Conservation (phyloP, 139 green algal species). For the Chlorella sp. region DNA sequence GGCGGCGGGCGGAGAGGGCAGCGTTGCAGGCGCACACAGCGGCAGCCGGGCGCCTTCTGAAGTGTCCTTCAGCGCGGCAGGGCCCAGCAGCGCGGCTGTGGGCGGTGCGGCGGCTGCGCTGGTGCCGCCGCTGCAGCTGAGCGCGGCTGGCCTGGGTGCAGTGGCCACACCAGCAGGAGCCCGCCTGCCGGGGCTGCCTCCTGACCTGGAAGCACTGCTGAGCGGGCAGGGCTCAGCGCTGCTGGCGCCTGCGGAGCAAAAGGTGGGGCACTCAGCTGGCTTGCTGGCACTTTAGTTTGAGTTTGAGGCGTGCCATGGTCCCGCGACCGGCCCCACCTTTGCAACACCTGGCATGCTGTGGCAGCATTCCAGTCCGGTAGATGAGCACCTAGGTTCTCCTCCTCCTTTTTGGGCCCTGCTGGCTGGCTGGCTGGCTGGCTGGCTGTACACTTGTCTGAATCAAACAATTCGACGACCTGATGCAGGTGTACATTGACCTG, state of each 20-base stretch:
- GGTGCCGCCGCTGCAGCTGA: background rate
- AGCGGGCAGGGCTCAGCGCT: background rate
- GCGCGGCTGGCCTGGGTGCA: background rate
- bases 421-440: too few species aligned
- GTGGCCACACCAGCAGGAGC: background rate
- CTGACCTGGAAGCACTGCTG: slow-evolving; percentile 28
- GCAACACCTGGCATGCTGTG: too few species aligned
- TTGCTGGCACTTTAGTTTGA: too few species aligned
- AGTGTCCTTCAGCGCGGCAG: background rate
- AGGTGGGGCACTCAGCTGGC: too few species aligned
- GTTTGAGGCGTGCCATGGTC: too few species aligned
- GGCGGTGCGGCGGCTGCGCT: too few species aligned
- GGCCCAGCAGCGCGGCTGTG: background rate
- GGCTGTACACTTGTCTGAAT: too few species aligned
- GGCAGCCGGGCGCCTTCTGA: background rate
- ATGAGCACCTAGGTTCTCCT: too few species aligned
- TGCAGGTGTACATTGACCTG: slow-evolving; percentile 62
- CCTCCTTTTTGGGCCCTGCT: too few species aligned
- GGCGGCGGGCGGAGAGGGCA: background rate
- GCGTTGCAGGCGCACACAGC: background rate
- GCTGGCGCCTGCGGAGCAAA: slow-evolving; percentile 30
- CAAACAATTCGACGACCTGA: too few species aligned
- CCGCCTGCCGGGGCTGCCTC: background rate
- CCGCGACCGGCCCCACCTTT: too few species aligned
- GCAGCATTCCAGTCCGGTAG: too few species aligned